phyloP scores from a whole-genome alignment of 164 flowering plant genomes.

The Macadamia tetraphylla region DNA sequence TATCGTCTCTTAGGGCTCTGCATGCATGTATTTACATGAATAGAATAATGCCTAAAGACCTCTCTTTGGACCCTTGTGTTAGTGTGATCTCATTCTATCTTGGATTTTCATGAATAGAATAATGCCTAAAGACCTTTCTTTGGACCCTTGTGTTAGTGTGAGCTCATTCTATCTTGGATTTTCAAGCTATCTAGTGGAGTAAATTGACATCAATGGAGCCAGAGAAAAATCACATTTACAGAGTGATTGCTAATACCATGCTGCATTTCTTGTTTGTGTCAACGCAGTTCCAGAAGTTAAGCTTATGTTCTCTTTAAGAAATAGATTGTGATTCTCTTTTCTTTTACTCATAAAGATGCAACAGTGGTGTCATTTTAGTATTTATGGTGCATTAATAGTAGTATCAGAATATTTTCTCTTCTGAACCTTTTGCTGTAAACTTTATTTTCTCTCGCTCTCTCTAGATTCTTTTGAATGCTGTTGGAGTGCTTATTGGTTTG shows the following conservation, averaged over 20 bases:
- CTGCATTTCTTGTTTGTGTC: too few relatives aligned
- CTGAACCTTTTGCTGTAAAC: neutral
- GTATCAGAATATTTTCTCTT: neutral
- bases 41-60: neutral
- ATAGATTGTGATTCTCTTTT: neutral
- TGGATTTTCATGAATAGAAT: neutral
- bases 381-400: neutral
- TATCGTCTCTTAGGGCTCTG: too few relatives aligned
- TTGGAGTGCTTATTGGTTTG: constrained; percentile 9
- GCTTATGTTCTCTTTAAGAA: neutral
- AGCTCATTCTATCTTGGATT: too few relatives aligned
- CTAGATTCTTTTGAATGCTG: neutral
- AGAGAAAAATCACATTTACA: too few relatives aligned
- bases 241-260: too few relatives aligned
- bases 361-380: too few relatives aligned
- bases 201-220: too few relatives aligned
- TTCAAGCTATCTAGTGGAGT: too few relatives aligned
- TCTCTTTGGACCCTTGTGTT: neutral
- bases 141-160: too few relatives aligned
- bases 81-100: too few relatives aligned
- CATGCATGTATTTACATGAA: neutral
- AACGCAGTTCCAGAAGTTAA: neutral
- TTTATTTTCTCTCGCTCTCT: neutral
- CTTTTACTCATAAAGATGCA: neutral
- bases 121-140: neutral